phyloP scores from a whole-genome alignment of 345 rosid genomes.

The Eucalyptus marginata region DNA sequence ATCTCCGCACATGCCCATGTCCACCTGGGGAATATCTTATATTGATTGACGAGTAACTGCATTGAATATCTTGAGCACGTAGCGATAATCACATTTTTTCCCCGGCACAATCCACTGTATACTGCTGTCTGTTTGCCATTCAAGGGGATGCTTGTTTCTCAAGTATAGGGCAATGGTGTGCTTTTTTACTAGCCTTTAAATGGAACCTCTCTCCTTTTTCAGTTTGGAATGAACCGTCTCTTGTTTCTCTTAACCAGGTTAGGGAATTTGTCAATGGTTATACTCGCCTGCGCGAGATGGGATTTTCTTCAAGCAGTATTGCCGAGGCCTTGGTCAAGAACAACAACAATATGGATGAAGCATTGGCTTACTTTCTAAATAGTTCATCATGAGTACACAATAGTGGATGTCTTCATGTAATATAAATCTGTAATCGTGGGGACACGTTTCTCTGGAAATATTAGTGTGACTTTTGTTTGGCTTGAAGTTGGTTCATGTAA shows the following conservation, averaged over 20 bases:
- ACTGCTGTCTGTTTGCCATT: background rate
- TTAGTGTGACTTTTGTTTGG: background rate
- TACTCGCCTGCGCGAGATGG: slow-evolving; percentile 59
- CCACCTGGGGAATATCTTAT: background rate
- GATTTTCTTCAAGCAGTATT: slow-evolving; percentile 54
- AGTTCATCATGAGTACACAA: slow-evolving; percentile 8
- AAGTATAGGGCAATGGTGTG: background rate
- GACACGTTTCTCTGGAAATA: background rate
- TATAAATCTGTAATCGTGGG: background rate
- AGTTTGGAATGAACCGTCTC: background rate
- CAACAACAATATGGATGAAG: slow-evolving; percentile 70
- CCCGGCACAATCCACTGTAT: background rate
- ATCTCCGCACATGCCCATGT: background rate
- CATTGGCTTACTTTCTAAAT: slow-evolving; percentile 54
- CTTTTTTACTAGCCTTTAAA: background rate
- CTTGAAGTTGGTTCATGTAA: background rate
- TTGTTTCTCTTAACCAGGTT: slow-evolving; percentile 23
- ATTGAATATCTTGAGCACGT: background rate
- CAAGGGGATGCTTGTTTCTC: background rate
- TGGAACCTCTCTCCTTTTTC: background rate
- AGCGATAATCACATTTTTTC: background rate
- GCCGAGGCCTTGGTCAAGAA: slow-evolving; percentile 55
- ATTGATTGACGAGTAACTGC: background rate
- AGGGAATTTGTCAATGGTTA: slow-evolving; percentile 57
- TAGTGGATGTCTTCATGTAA: background rate